Evolutionary conservation across 1,139 yeast genomes (phyloP), one percentile per base, ranked within the genome.

Genomic region (Candida sp.): DNA sequence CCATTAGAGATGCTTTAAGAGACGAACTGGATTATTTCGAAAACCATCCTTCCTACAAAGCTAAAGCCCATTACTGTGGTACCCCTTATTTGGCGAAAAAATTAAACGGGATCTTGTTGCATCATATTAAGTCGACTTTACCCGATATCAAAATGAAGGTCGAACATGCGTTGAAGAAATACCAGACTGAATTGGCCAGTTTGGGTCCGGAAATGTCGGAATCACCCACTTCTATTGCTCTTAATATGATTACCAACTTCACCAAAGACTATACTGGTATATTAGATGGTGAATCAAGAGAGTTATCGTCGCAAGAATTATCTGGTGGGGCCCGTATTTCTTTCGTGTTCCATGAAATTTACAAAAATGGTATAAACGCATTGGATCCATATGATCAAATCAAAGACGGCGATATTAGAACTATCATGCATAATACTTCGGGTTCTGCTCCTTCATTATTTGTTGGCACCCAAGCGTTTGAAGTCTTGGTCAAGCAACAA

Each of bases 311-410:
- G 15, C 82, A 82, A 63, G 97, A 90, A 66, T 77, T 90, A 54
- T 84, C 91, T 52, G 97, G 97, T 66, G 99, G 99, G 65, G 99
- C 99, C 2, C 87, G 99, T 77, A 87, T 93, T 53, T 85, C 96
- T 29, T 95, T 91, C 75, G 99, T 93, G 25, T 93, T 93, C 75
- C 99, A 93, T 63, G 99, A 93, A 70, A 87, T 93, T 47, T 93
- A 84, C 73, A 85, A 91, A 62, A 90, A 88, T 62, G 99, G 99
- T 66, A 81, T 93, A 48, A 82, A 82, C 60, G 88, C 98, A 0
- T 75, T 93, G 48, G 99, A 95, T 64, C 99, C 99, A 45, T 95
- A 88, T 65, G 99, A 93, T 62, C 96, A 91, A 65, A 91, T 93
- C 58, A 91, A 90, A 70, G 99, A 93, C 63, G 87, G 88, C 30